phyloP scores from a whole-genome alignment of 257 asterid species.

The Ocimum tenuiflorum region DNA sequence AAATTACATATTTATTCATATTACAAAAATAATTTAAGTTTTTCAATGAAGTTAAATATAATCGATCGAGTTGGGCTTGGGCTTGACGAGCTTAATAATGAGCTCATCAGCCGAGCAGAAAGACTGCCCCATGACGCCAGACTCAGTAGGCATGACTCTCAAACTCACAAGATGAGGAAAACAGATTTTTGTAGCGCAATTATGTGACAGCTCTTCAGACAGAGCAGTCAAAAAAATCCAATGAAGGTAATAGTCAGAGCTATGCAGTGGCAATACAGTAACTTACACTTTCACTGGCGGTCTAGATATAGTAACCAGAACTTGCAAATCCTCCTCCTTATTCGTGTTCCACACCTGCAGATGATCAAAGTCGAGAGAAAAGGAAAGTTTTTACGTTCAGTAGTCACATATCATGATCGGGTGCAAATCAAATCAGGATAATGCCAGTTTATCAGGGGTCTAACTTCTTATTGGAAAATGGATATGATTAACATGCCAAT shows the following conservation, averaged over 20 bases:
- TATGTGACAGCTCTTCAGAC: neutral
- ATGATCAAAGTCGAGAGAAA: neutral
- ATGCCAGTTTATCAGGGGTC: neutral
- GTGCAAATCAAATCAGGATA: neutral
- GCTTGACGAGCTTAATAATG: too few species aligned
- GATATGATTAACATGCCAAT: neutral
- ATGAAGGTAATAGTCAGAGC: neutral
- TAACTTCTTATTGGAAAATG: neutral
- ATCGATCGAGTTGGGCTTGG: too few species aligned
- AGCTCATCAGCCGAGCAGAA: too few species aligned
- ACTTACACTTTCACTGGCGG: conserved; percentile 91
- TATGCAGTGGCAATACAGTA: neutral
- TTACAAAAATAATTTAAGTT: too few species aligned
- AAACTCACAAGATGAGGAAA: neutral
- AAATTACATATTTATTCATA: too few species aligned
- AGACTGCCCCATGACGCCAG: too few species aligned
- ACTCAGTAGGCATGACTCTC: too few species aligned
- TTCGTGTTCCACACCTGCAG: conserved; percentile 69
- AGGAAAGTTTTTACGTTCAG: neutral
- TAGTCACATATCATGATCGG: neutral
- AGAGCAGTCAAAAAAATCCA: neutral
- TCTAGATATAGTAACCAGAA: conserved; percentile 69
- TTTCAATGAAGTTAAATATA: too few species aligned
- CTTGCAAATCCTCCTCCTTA: conserved; percentile 60
- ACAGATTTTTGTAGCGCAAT: neutral